Conservation (phyloP, 768 basidiomycete species). For the Pisolithus microcarpus region DNA sequence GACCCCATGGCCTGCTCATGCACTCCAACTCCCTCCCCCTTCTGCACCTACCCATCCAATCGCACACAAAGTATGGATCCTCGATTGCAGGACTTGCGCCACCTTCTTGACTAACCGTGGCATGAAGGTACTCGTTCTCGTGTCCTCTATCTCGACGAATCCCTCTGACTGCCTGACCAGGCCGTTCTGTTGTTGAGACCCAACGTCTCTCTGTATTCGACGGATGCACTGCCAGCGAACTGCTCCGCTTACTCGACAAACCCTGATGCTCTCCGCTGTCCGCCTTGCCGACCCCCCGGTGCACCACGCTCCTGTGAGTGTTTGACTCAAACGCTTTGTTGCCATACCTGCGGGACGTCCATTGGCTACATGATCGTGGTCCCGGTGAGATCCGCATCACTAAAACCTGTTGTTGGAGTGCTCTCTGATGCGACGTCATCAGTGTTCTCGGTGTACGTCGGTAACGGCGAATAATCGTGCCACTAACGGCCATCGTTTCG, state of each 20-base stretch:
- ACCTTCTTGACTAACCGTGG: constrained; percentile 77
- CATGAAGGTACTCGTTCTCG: constrained; percentile 54
- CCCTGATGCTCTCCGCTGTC: constrained; percentile 35
- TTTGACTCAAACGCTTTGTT: constrained; percentile 73
- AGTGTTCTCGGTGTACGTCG: constrained; percentile 69
- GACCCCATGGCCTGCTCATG: constrained; percentile 27
- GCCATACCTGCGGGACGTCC: constrained; percentile 66
- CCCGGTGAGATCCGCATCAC: constrained; percentile 33
- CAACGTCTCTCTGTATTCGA: constrained; percentile 75
- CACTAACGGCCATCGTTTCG: constrained; percentile 82
- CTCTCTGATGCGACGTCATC: constrained; percentile 5
- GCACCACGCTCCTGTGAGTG: constrained; percentile 69
- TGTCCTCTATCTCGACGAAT: background rate
- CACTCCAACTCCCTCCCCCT: constrained; percentile 29
- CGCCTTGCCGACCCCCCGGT: constrained; percentile 32
- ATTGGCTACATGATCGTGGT: constrained; percentile 80
- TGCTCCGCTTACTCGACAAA: constrained; percentile 59
- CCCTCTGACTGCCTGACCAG: constrained; percentile 29
- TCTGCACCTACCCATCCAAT: constrained; percentile 34
- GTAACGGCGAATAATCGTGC: constrained; percentile 62
- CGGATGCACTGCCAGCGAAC: constrained; percentile 71
- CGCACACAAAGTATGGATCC: constrained; percentile 71
- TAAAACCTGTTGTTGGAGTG: constrained; percentile 2
- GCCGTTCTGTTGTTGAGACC: constrained; percentile 79
- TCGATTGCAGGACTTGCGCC: constrained; percentile 69